Percentiles rank a stretch among this genome's conserved stretches.
phyloP scores from a whole-genome alignment of 2,329 filamentous ascomycete species.

The Aureobasidium vineae region DNA sequence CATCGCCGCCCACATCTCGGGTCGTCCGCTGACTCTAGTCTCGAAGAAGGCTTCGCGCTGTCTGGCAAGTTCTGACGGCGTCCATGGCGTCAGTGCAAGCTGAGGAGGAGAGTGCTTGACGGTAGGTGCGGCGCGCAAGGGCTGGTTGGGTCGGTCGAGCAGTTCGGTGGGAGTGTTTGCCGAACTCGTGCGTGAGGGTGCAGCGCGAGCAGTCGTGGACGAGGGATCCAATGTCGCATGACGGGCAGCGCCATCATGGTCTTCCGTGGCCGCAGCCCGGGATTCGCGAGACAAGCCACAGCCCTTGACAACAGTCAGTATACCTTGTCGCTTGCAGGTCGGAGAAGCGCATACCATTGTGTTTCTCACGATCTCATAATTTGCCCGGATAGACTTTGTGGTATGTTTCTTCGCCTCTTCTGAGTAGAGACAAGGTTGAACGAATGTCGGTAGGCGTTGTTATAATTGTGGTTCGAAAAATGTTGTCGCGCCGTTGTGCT shows the following conservation, averaged over 20 bases:
- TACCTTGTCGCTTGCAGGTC: not conserved
- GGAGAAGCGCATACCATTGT: conserved; percentile 23
- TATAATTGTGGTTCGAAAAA: not conserved
- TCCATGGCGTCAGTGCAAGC: conserved; percentile 58
- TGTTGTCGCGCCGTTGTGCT: conserved; percentile 13
- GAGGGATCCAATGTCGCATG: conserved; percentile 15
- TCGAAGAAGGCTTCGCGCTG: conserved; percentile 88
- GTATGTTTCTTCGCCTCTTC: not conserved
- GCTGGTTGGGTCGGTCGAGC: conserved; percentile 33
- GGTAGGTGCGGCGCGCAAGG: conserved; percentile 32
- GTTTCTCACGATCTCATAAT: conserved; percentile 25
- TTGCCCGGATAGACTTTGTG: not conserved
- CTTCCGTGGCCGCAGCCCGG: conserved; percentile 2
- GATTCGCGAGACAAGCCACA: conserved; percentile 26
- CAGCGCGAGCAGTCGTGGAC: not conserved
- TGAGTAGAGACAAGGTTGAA: not conserved
- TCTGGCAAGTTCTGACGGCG: conserved; percentile 62
- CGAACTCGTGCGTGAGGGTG: conserved; percentile 10
- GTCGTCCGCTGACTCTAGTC: conserved; percentile 73
- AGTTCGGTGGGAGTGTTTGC: conserved; percentile 15
- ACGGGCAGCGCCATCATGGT: not conserved
- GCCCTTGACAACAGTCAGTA: conserved; percentile 5
- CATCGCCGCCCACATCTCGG: conserved; percentile 79
- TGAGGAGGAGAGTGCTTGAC: conserved; percentile 28
- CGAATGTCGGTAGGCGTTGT: not conserved